Base-by-base conservation (phyloP, 495 filamentous ascomycete genomes). In the Amorphotheca resinae region DNA sequence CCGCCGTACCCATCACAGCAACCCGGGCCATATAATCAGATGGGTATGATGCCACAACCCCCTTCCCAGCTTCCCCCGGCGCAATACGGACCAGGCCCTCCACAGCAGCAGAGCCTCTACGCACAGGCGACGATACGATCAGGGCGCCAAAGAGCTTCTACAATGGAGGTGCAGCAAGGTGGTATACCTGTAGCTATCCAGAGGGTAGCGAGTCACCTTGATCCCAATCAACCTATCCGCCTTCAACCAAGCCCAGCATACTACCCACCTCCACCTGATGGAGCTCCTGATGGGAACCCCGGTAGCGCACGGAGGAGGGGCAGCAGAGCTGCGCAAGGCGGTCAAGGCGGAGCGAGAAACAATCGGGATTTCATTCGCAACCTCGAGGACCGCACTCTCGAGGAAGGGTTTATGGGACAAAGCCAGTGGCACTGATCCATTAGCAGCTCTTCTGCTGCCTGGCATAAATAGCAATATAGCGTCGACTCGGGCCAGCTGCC, bases 181-280 rank as follows among this genome's bases (percentile, higher is more conserved):
- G 89, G 91, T 5, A 89, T 99, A 41, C 93, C 93, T 0, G 74
- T 84, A 8, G 79, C 87, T 0, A 87, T 99, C 41, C 93, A 99
- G 57, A 69, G 93, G 44, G 91, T 96, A n/a, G 88, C 88, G 9
- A 93, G 86, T 56, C 91, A 95, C 59, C 77, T 99, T 38, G 89
- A 99, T 57, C 93, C 93, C 4, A 95, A 76, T 45, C 84, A 87
- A 25, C 93, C 93, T 0, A 96, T 99, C 55, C 72, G 93, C 33
- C 61, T 95, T 30, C 93, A 99, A 57, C 93, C 93, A 4, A 95
- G 87, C 45, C 93, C 93, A 1, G 93, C 93, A 6, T 99, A 99
- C 60, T 96, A 95, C 52, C 93, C 91, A 12, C 91, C 91, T 7
- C 88, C 88, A n/a, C 75, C 84, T 2, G 91, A 95, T 48, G 88